These are phyloP conservation scores for Cicer cuneatum DNA, from an alignment of 306 rosid species.

Conservation along the genomic window DNA sequence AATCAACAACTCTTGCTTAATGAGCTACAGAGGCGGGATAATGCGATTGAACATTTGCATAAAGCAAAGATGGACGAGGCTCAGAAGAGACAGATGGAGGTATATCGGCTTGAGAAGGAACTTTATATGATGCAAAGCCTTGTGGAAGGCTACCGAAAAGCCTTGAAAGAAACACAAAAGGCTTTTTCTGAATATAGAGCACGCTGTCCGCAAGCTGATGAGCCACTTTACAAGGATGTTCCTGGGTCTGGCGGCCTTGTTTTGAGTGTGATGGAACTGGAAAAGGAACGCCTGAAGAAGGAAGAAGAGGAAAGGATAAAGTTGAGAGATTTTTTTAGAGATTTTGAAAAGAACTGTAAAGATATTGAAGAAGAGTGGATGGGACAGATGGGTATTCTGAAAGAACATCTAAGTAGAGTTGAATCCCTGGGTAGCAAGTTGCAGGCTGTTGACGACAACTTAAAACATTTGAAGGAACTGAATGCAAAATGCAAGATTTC, in stretches of 20 bases:
- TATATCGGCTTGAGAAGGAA: constrained; percentile 75
- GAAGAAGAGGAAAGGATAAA: constrained; percentile 81
- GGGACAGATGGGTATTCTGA: constrained; percentile 47
- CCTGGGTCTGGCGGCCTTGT: constrained; percentile 91
- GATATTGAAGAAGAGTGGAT: constrained; percentile 56
- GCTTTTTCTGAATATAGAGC: constrained; percentile 73
- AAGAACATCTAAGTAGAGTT: constrained; percentile 47
- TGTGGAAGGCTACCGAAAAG: constrained; percentile 80
- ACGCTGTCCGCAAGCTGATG: constrained; percentile 66
- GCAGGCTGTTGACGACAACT: constrained; percentile 53
- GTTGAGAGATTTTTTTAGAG: constrained; percentile 32
- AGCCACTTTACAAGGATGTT: constrained; percentile 88
- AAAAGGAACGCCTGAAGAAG: constrained; percentile 68
- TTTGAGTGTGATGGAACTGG: constrained; percentile 78
- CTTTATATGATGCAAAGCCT: constrained; percentile 71
- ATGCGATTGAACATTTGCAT: constrained; percentile 61
- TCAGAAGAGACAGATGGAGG: constrained; percentile 68
- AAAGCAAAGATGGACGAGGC: constrained; percentile 70
- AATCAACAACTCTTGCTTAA: constrained; percentile 61
- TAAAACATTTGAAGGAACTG: constrained; percentile 57
- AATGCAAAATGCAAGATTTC: constrained; percentile 50
- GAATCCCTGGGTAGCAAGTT: constrained; percentile 54
- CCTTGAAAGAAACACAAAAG: constrained; percentile 69
- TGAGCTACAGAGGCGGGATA: constrained; percentile 75
- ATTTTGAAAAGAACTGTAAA: constrained; percentile 53